Conservation (phyloP, 2,329 filamentous ascomycete species). For the Aspergillus unguis region DNA sequence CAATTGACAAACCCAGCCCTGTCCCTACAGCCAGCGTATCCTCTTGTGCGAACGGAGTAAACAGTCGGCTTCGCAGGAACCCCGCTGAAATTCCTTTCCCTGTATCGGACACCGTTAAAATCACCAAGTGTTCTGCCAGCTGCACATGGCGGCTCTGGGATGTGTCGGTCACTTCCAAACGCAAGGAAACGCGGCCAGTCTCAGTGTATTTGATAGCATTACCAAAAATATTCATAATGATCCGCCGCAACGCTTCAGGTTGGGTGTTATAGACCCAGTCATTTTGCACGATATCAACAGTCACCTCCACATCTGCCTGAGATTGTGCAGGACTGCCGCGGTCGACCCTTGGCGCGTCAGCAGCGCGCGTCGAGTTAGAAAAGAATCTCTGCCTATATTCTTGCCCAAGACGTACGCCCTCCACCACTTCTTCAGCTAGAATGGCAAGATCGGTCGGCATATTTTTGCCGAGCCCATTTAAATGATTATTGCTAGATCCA, state of each 20-base stretch:
- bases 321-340: conserved; percentile 4
- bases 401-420: conserved; percentile 54
- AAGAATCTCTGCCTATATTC: conserved; percentile 34
- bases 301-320: conserved; percentile 42
- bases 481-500: conserved; percentile 31
- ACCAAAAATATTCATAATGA: conserved; percentile 62
- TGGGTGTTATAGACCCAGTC: conserved; percentile 56
- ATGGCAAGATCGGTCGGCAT: conserved; percentile 43
- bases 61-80: conserved; percentile 59
- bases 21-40: conserved; percentile 52
- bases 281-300: conserved; percentile 51
- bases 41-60: conserved; percentile 59
- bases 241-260: conserved; percentile 52
- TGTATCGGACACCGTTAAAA: conserved; percentile 58
- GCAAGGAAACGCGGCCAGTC: conserved; percentile 50
- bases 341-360: neutral
- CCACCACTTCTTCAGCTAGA: conserved; percentile 53
- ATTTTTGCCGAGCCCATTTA: conserved; percentile 33
- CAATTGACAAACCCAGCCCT: conserved; percentile 61
- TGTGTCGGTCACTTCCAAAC: conserved; percentile 31
- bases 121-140: conserved; percentile 34
- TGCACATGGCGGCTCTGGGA: conserved; percentile 30
- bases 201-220: conserved; percentile 63
- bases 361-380: conserved; percentile 23
- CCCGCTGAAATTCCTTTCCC: conserved; percentile 64